These are phyloP conservation scores for Fusarium sp. DNA, from an alignment of 2,329 filamentous ascomycete genomes.

Conservation along the genomic window DNA sequence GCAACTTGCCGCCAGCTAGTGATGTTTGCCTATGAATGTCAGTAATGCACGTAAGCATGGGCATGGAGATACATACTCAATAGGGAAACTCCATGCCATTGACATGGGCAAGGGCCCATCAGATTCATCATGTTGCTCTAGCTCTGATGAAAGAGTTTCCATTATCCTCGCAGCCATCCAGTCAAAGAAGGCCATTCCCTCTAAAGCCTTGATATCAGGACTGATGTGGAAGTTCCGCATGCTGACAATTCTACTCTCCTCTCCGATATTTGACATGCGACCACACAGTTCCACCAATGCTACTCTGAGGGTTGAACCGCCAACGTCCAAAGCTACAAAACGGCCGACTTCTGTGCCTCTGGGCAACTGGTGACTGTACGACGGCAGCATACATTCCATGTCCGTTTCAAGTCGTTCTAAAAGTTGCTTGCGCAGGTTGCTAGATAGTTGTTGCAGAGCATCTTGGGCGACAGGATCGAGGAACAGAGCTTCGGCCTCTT, in stretches of 20 bases:
- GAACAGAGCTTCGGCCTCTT: constrained; percentile 66
- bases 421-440: constrained; percentile 67
- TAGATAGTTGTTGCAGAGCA: constrained; percentile 61
- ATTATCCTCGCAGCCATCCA: constrained; percentile 74
- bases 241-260: constrained; percentile 65
- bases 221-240: constrained; percentile 69
- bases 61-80: constrained; percentile 60
- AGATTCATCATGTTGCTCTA: constrained; percentile 53
- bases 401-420: constrained; percentile 64
- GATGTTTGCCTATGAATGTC: constrained; percentile 69
- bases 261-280: constrained; percentile 52
- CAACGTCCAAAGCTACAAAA: constrained; percentile 75
- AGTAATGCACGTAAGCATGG: constrained; percentile 31
- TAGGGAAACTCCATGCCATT: constrained; percentile 77
- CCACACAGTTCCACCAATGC: constrained; percentile 71
- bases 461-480: constrained; percentile 61
- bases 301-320: constrained; percentile 75
- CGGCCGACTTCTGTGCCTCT: constrained; percentile 69
- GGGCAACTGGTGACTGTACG: constrained; percentile 73
- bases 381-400: constrained; percentile 72
- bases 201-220: constrained; percentile 65
- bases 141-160: constrained; percentile 64
- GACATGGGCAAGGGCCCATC: constrained; percentile 67
- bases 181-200: constrained; percentile 72
- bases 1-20: constrained; percentile 68